These are phyloP conservation scores for Aureobasidium sp. DNA, from an alignment of 2,329 filamentous ascomycete genomes.

Conservation along the genomic window DNA sequence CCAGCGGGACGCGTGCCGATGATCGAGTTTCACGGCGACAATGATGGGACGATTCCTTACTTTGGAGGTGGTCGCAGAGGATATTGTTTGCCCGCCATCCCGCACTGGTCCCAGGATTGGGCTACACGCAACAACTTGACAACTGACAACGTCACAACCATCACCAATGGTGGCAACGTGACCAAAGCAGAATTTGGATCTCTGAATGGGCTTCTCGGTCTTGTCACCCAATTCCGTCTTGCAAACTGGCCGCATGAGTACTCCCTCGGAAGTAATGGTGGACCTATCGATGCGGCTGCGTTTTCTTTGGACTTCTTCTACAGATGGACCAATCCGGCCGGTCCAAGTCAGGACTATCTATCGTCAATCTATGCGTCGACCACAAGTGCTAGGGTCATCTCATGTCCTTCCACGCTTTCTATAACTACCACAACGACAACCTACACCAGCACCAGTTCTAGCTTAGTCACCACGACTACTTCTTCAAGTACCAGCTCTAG, in stretches of 20 bases:
- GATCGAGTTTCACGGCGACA: slow-evolving; percentile 38
- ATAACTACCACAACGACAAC: slow-evolving; percentile 4
- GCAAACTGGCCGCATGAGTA: slow-evolving; percentile 34
- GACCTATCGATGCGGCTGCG: slow-evolving; percentile 21
- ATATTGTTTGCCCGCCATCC: slow-evolving; percentile 25
- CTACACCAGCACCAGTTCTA: not conserved
- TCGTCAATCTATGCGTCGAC: not conserved
- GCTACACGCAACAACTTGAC: slow-evolving; percentile 29
- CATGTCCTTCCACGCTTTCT: not conserved
- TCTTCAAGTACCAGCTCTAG: not conserved
- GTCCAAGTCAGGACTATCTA: slow-evolving; percentile 11
- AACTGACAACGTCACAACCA: slow-evolving; percentile 25
- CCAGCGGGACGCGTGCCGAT: slow-evolving; percentile 30
- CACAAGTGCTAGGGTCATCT: not conserved
- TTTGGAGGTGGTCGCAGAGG: slow-evolving; percentile 27
- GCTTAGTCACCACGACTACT: not conserved
- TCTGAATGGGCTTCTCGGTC: slow-evolving; percentile 25
- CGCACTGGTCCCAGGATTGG: slow-evolving; percentile 33
- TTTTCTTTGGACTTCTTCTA: slow-evolving; percentile 27
- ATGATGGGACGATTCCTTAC: slow-evolving; percentile 35
- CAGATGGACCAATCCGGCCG: slow-evolving; percentile 17
- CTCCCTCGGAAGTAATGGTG: slow-evolving; percentile 25
- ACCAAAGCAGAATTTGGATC: slow-evolving; percentile 25
- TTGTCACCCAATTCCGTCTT: slow-evolving; percentile 34
- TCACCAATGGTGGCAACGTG: slow-evolving; percentile 23